Base-by-base conservation (phyloP, 1,284 basidiomycete genomes). In the Malassezia caprae region DNA sequence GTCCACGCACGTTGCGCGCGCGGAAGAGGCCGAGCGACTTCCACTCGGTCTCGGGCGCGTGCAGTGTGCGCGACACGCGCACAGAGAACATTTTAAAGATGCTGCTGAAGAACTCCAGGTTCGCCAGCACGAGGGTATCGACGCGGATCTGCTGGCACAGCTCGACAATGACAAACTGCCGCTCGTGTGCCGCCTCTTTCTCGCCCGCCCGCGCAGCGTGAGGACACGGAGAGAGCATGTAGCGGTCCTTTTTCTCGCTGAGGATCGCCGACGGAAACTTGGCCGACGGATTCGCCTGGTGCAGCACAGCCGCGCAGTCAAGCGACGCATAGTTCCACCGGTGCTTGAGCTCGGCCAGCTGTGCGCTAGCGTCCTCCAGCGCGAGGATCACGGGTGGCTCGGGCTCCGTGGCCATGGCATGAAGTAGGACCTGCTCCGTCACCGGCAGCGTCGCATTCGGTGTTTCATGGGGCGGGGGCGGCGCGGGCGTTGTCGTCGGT, bases 71-170 rank as follows among this genome's bases (percentile, higher is more conserved):
- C 5, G 87, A 84, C 2, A 89, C 88, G 66, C 86, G 87, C 40
- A 98, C 84, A 2, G 81, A 81, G 61, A 98, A 87, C 50, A 90
- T 86, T 75, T 88, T 87, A 78, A 98, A 94, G 48, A 96, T 87
- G 10, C 91, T 90, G 65, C 87, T 90, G 78, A 96, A 99, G 78
- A 96, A 96, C 77, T 98, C 93, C 75, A 88, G 94, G 69, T 96
- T 94, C 50, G 90, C 91, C 6, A 99, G 78, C 72, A 96, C 90
- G 47, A 98, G 82, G 0, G 90, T 93, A 75, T 98, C 91, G 67
- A 96, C 89, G 44, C 87, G 80, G 64, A 98, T 90, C 74, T 96
- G 93, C 65, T 96, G 91, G 77, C 94, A 99, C 6, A 96, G 82
- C 76, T 98, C 94, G 40, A 96, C 85, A 26, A 96, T 83, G 19